Percentiles rank a stretch among this genome's conserved stretches.
Conservation (phyloP, 2,329 filamentous ascomycete species). For the Pseudogymnoascus destructans region DNA sequence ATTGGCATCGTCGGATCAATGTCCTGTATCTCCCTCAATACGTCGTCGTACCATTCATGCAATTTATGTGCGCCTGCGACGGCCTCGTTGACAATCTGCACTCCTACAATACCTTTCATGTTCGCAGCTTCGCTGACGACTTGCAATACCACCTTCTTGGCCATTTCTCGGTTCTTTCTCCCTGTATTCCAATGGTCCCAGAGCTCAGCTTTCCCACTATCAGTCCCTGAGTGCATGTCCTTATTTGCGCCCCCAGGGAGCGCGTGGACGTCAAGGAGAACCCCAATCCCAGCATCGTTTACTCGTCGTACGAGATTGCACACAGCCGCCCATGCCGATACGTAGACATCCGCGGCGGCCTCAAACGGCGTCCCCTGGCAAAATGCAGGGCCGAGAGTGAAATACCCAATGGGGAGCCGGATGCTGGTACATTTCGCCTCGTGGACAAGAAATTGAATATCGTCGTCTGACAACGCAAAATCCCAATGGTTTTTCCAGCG, state of each 20-base stretch:
- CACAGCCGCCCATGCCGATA: conserved; percentile 39
- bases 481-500: conserved; percentile 43
- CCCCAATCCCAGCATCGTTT: conserved; percentile 36
- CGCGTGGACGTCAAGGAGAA: conserved; percentile 45
- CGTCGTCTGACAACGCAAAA: conserved; percentile 35
- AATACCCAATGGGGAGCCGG: conserved; percentile 48
- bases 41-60: conserved; percentile 43
- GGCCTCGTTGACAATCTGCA: conserved; percentile 47
- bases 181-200: conserved; percentile 30
- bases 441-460: conserved; percentile 39
- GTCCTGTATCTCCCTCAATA: conserved; percentile 32
- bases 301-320: conserved; percentile 34
- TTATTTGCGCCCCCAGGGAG: conserved; percentile 44
- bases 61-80: conserved; percentile 36
- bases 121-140: conserved; percentile 27
- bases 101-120: conserved; percentile 33
- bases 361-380: conserved; percentile 40
- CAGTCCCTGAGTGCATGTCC: conserved; percentile 42
- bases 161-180: conserved; percentile 31
- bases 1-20: conserved; percentile 39
- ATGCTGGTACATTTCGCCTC: conserved; percentile 42
- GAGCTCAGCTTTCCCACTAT: conserved; percentile 36
- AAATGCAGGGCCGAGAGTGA: conserved; percentile 38
- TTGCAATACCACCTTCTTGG: conserved; percentile 36
- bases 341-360: conserved; percentile 33